Conservation (phyloP, 768 basidiomycete genomes). For the Rhodocollybia butyracea region DNA sequence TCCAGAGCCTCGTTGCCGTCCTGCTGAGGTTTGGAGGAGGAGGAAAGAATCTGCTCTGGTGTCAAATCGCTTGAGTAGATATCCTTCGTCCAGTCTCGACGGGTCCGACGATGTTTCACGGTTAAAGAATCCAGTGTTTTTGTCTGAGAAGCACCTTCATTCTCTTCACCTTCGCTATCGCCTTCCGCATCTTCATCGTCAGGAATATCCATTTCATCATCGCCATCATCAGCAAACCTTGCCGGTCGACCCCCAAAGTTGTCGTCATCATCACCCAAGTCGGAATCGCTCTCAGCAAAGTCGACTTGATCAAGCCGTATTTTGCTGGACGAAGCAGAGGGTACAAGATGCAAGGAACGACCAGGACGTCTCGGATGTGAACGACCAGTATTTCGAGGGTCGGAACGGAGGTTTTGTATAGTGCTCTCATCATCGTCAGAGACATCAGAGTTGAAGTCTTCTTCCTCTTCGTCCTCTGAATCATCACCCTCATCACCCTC, state of each 20-base stretch:
- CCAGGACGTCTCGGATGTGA: constrained; percentile 41
- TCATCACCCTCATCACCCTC: constrained; percentile 26
- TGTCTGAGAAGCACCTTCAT: constrained; percentile 26
- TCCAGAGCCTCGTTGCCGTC: constrained; percentile 37
- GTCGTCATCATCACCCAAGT: constrained; percentile 50
- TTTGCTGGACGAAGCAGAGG: constrained; percentile 18
- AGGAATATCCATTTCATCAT: constrained; percentile 37
- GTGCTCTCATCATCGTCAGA: constrained; percentile 24
- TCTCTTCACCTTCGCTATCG: constrained; percentile 50
- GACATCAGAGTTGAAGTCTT: constrained; percentile 28
- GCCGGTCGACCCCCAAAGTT: constrained; percentile 48
- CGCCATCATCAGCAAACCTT: constrained; percentile 46
- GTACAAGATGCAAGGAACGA: constrained; percentile 38
- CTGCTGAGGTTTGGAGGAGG: constrained; percentile 1
- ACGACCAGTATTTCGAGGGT: constrained; percentile 48
- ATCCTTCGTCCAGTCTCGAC: constrained; percentile 79
- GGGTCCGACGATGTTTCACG: constrained; percentile 23
- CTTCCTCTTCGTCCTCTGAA: constrained; percentile 28
- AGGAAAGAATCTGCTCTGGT: constrained; percentile 61
- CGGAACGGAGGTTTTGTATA: constrained; percentile 13
- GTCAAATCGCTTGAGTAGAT: constrained; percentile 74
- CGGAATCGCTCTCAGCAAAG: constrained; percentile 81
- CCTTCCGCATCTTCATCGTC: constrained; percentile 58
- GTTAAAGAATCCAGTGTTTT: background rate
- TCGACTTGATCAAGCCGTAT: constrained; percentile 44